These are phyloP conservation scores for Leccinum subtestaceum DNA, from an alignment of 768 basidiomycete genomes.

Conservation along the genomic window DNA sequence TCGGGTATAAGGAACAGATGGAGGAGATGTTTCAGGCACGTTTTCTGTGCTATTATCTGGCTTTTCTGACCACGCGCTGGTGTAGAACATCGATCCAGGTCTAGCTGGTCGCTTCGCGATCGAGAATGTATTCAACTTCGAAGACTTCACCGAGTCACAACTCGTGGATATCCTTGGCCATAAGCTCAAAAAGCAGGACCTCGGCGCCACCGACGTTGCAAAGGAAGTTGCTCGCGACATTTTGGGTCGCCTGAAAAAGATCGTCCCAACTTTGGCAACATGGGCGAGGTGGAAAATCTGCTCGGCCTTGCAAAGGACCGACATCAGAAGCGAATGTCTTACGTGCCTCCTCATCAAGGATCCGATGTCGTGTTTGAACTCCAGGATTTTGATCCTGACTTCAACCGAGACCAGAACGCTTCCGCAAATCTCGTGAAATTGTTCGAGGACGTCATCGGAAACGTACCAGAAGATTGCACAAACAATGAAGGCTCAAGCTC, in stretches of 20 bases:
- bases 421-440: conserved; percentile 49
- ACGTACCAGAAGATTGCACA: conserved; percentile 51
- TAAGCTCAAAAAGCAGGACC: conserved; percentile 57
- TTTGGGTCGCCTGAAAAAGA: conserved; percentile 31
- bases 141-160: conserved; percentile 57
- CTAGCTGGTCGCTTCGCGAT: conserved; percentile 64
- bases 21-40: conserved; percentile 70
- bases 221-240: conserved; percentile 54
- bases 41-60: background rate
- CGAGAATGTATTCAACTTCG: conserved; percentile 66
- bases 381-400: conserved; percentile 65
- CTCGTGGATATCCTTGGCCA: conserved; percentile 49
- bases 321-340: conserved; percentile 40
- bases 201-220: conserved; percentile 53
- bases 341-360: conserved; percentile 19
- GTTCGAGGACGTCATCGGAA: conserved; percentile 65
- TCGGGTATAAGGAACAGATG: conserved; percentile 68
- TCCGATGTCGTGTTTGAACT: conserved; percentile 36
- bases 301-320: conserved; percentile 48
- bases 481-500: conserved; percentile 36
- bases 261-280: conserved; percentile 65
- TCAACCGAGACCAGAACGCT: conserved; percentile 47
- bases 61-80: background rate
- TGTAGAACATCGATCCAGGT: conserved; percentile 68
- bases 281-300: conserved; percentile 61